phyloP scores from a whole-genome alignment of 441 rosid species.

The Adansonia grandidieri region DNA sequence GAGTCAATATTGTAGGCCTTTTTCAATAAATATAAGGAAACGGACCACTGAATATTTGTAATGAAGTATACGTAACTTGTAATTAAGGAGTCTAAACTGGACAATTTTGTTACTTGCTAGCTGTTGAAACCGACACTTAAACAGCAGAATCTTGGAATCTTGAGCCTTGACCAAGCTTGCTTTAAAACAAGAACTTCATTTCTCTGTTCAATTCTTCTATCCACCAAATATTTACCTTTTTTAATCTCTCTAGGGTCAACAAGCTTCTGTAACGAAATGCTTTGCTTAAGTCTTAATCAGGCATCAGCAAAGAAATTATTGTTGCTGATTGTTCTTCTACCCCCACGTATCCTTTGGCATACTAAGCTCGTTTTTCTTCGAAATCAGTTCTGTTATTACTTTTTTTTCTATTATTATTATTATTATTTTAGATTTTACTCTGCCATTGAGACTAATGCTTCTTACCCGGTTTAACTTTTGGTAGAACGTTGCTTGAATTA shows the following conservation, averaged over 20 bases:
- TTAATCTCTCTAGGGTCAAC: conserved; percentile 23
- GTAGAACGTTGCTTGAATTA: background rate
- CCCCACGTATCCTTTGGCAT: background rate
- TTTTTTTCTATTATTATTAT: background rate
- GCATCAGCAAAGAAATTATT: background rate
- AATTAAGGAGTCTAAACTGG: background rate
- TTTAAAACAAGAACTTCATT: conserved; percentile 18
- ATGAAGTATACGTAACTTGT: background rate
- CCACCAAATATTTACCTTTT: conserved; percentile 29
- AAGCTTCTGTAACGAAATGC: background rate
- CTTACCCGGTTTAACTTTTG: background rate
- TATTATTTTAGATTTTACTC: background rate
- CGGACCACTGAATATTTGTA: background rate
- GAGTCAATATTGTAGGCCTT: background rate
- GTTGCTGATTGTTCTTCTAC: conserved; percentile 10
- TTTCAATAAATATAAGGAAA: background rate
- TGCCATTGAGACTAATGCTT: background rate
- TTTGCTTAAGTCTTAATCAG: conserved; percentile 31
- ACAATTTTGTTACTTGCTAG: background rate
- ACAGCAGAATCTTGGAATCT: background rate
- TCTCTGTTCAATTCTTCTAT: conserved; percentile 36
- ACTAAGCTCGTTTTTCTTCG: background rate
- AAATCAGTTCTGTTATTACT: background rate
- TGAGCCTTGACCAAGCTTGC: background rate
- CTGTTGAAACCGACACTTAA: background rate